phyloP scores from a whole-genome alignment of 2,329 filamentous ascomycete species.

The Aspergillus tamarii region DNA sequence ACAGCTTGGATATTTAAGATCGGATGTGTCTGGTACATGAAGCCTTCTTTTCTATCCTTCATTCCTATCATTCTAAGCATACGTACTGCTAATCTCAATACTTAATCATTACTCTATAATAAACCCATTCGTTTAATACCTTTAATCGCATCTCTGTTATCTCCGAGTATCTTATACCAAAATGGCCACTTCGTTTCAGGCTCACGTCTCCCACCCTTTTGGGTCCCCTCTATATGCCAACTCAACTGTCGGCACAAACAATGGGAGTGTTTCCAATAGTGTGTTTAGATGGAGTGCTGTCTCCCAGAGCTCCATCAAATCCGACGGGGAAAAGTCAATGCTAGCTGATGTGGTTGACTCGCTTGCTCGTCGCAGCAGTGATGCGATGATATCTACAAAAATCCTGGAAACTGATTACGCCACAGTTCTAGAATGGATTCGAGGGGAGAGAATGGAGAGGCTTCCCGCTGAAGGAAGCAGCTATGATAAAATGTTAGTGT shows the following conservation, averaged over 20 bases:
- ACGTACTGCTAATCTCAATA: not conserved
- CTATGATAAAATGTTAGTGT: constrained; percentile 46
- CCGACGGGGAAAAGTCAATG: constrained; percentile 13
- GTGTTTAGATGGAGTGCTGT: constrained; percentile 1
- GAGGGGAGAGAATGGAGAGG: constrained; percentile 41
- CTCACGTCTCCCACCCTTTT: constrained; percentile 19
- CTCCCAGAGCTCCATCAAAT: constrained; percentile 14
- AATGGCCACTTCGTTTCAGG: constrained; percentile 24
- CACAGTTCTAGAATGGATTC: constrained; percentile 39
- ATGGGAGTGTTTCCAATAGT: constrained; percentile 13
- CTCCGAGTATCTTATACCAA: not conserved
- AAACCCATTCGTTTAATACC: not conserved
- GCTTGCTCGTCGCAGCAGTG: constrained; percentile 18
- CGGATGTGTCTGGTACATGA: not conserved
- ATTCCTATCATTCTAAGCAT: not conserved
- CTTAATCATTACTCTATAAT: not conserved
- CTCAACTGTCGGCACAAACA: constrained; percentile 11
- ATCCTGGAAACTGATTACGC: constrained; percentile 16
- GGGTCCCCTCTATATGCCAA: constrained; percentile 9
- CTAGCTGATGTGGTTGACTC: constrained; percentile 19
- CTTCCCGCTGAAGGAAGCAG: constrained; percentile 45
- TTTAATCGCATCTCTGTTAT: not conserved
- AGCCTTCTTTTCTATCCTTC: too few relatives aligned
- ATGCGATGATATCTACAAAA: constrained; percentile 18
- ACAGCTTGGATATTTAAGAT: not conserved